Percentiles rank a stretch among this genome's conserved stretches.
Conservation (phyloP, 192 early-diverging fungal species). For the Coemansia sp. region DNA sequence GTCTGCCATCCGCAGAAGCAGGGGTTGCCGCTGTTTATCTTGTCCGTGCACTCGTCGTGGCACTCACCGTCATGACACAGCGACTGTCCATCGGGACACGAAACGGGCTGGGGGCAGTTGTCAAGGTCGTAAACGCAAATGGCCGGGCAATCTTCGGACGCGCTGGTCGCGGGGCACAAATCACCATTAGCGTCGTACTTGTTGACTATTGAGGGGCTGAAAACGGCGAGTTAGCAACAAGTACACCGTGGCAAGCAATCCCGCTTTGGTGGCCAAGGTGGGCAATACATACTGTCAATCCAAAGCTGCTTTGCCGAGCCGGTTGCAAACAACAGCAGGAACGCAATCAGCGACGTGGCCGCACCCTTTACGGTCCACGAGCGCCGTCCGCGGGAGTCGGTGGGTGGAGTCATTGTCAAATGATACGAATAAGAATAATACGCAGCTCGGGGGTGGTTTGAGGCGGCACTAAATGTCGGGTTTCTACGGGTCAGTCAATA, state of each 20-base stretch:
- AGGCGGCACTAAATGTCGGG: background rate
- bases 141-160: conserved; percentile 10
- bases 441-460: no score
- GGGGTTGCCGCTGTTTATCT: conserved; percentile 23
- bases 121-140: conserved; percentile 25
- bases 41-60: conserved; percentile 25
- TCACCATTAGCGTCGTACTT: conserved; percentile 14
- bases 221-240: background rate
- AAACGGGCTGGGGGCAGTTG: conserved; percentile 22
- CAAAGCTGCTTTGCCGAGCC: background rate
- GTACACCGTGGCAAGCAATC: no score
- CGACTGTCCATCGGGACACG: conserved; percentile 18
- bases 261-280: no score
- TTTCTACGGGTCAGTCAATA: background rate
- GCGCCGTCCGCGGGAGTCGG: background rate
- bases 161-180: conserved; percentile 11
- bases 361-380: background rate
- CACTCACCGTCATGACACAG: conserved; percentile 30
- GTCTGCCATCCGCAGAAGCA: conserved; percentile 41
- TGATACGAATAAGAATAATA: background rate
- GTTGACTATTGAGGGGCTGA: conserved; percentile 36
- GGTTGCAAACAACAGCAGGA: background rate
- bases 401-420: background rate
- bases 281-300: background rate
- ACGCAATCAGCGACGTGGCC: background rate